Evolutionary conservation across 345 rosid genomes (phyloP).

Genomic region (Combretum micranthum): DNA sequence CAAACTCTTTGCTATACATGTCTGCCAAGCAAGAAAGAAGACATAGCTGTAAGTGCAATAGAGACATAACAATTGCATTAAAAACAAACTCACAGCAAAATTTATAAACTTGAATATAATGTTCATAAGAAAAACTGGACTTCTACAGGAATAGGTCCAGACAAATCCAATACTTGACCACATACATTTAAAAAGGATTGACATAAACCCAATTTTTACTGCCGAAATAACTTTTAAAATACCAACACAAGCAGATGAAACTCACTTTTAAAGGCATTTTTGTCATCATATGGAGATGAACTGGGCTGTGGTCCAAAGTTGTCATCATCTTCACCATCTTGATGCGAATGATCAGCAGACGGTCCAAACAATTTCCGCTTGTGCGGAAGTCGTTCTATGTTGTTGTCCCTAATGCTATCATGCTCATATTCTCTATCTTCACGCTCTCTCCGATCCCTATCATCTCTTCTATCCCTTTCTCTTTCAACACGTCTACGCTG

Average conservation of each 20-base stretch:
- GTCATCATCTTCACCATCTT: constrained; percentile 53
- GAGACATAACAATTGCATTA: background rate
- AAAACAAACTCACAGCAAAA: background rate
- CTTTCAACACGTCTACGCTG: constrained; percentile 61
- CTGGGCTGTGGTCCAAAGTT: constrained; percentile 38
- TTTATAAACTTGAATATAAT: background rate
- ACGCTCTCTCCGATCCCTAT: constrained; percentile 51
- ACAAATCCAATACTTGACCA: no score
- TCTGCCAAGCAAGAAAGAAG: constrained; percentile 31
- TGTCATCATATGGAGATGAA: constrained; percentile 62
- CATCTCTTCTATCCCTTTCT: constrained; percentile 68
- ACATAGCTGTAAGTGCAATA: constrained; percentile 1
- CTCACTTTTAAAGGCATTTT: constrained; percentile 56
- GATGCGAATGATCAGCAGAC: constrained; percentile 42
- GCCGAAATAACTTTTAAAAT: background rate
- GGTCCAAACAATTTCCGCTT: constrained; percentile 35
- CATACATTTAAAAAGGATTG: no score
- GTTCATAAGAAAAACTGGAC: background rate
- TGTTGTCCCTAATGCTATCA: constrained; percentile 52
- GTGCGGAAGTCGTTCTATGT: constrained; percentile 44
- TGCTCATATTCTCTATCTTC: constrained; percentile 55
- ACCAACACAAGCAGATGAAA: constrained; percentile 7
- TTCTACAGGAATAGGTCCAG: background rate
- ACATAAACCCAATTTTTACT: no score
- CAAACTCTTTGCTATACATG: constrained; percentile 57